These are phyloP conservation scores for Nannochloris sp. DNA, from an alignment of 139 green algal genomes.

Conservation along the genomic window DNA sequence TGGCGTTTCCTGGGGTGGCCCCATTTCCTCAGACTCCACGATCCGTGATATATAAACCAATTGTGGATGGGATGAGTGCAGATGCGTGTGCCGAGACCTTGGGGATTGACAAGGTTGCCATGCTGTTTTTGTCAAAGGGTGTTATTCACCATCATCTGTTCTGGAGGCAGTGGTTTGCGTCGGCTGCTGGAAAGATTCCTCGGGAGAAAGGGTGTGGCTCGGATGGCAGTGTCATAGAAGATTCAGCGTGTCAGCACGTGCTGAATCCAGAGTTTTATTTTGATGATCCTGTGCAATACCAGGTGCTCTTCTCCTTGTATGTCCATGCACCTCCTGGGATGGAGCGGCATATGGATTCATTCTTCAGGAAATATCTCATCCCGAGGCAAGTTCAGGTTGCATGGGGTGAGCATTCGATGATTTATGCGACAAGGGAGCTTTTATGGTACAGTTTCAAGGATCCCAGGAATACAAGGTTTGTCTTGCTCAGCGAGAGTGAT, in stretches of 20 bases:
- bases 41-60: not conserved
- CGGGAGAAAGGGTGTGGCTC: not conserved
- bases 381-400: constrained; percentile 4
- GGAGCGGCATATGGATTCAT: not conserved
- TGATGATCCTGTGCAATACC: not conserved
- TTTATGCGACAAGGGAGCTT: not conserved
- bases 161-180: constrained; percentile 25
- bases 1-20: not conserved
- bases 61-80: not conserved
- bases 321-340: constrained; percentile 20
- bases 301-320: constrained; percentile 36
- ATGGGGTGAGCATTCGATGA: constrained; percentile 3
- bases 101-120: constrained; percentile 19
- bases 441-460: not conserved
- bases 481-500: constrained; percentile 20
- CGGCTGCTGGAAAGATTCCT: constrained; percentile 18
- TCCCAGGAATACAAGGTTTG: constrained; percentile 5
- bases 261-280: not conserved
- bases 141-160: constrained; percentile 13
- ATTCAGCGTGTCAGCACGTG: not conserved
- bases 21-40: not conserved
- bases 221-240: not conserved
- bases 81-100: not conserved
- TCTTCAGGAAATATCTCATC: constrained; percentile 7
- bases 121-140: constrained; percentile 24